These are phyloP conservation scores for Penicillium concentricum DNA, from an alignment of 2,329 filamentous ascomycete species.

Conservation along the genomic window DNA sequence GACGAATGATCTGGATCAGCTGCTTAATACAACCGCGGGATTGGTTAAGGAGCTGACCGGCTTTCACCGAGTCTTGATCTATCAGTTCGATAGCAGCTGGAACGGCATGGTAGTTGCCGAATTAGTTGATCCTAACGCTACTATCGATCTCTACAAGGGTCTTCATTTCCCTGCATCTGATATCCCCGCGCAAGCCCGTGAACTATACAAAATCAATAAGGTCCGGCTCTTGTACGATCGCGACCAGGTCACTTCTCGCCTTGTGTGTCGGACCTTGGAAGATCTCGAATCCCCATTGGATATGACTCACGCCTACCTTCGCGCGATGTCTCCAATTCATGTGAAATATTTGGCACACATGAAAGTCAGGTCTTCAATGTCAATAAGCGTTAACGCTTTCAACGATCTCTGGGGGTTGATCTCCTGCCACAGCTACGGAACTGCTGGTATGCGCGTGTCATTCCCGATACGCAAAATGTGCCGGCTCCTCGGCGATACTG, in stretches of 20 bases:
- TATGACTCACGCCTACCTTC: slow-evolving; percentile 78
- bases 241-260: slow-evolving; percentile 72
- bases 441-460: slow-evolving; percentile 80
- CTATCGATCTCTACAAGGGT: slow-evolving; percentile 81
- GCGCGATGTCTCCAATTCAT: slow-evolving; percentile 81
- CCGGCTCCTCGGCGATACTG: slow-evolving; percentile 78
- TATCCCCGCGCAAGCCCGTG: slow-evolving; percentile 83
- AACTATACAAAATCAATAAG: slow-evolving; percentile 88
- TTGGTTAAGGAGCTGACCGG: slow-evolving; percentile 87
- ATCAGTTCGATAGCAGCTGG: slow-evolving; percentile 80
- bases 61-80: slow-evolving; percentile 90
- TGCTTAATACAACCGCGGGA: slow-evolving; percentile 78
- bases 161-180: slow-evolving; percentile 82
- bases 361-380: slow-evolving; percentile 92
- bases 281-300: slow-evolving; percentile 68
- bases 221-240: slow-evolving; percentile 84
- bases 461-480: slow-evolving; percentile 94
- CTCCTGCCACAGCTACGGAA: slow-evolving; percentile 81
- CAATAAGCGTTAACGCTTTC: slow-evolving; percentile 86
- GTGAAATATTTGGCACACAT: slow-evolving; percentile 85
- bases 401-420: slow-evolving; percentile 84
- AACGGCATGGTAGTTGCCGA: slow-evolving; percentile 88
- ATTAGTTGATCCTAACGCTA: slow-evolving; percentile 74
- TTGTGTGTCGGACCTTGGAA: slow-evolving; percentile 74
- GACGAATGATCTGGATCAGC: slow-evolving; percentile 67